These are phyloP conservation scores for Baudoinia panamericana DNA, from an alignment of 495 filamentous ascomycete species.

Conservation along the genomic window DNA sequence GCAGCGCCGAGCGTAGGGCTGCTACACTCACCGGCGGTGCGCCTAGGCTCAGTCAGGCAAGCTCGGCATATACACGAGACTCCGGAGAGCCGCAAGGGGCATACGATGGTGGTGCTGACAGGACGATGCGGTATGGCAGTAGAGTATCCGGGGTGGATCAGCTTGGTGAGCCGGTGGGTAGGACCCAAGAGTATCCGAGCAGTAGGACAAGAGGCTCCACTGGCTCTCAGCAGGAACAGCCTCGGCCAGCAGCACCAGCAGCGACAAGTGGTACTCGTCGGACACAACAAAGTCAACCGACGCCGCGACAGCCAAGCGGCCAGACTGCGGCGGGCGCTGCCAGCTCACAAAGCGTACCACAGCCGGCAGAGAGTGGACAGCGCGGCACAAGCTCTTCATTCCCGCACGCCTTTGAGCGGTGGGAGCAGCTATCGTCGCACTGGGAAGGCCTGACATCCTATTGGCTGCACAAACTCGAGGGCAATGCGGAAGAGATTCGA, in stretches of 20 bases:
- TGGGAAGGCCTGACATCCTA: slow-evolving; percentile 97
- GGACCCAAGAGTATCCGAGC: slow-evolving; percentile 14
- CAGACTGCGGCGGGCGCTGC: not conserved
- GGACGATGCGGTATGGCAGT: slow-evolving; percentile 1
- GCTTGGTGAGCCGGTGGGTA: slow-evolving; percentile 15
- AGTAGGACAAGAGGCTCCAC: slow-evolving; percentile 11
- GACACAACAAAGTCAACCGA: slow-evolving; percentile 14
- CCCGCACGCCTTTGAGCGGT: slow-evolving; percentile 93
- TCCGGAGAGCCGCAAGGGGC: slow-evolving; percentile 4
- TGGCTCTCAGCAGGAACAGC: slow-evolving; percentile 18
- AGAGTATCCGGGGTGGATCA: slow-evolving; percentile 13
- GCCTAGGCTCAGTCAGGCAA: slow-evolving; percentile 11
- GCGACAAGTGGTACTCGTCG: slow-evolving; percentile 12
- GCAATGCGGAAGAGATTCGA: slow-evolving; percentile 72
- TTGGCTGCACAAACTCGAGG: slow-evolving; percentile 86
- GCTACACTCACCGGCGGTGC: slow-evolving; percentile 27
- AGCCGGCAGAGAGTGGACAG: slow-evolving; percentile 6
- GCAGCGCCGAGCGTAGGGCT: slow-evolving; percentile 28
- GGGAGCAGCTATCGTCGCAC: slow-evolving; percentile 91
- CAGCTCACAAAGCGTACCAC: slow-evolving; percentile 5
- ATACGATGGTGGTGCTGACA: slow-evolving; percentile 6
- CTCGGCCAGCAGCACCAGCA: slow-evolving; percentile 21
- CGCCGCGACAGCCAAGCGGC: slow-evolving; percentile 17
- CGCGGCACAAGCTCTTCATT: slow-evolving; percentile 44
- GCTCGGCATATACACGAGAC: slow-evolving; percentile 13